These are phyloP conservation scores for Periconia digitata DNA, from an alignment of 2,329 filamentous ascomycete species.

Conservation along the genomic window DNA sequence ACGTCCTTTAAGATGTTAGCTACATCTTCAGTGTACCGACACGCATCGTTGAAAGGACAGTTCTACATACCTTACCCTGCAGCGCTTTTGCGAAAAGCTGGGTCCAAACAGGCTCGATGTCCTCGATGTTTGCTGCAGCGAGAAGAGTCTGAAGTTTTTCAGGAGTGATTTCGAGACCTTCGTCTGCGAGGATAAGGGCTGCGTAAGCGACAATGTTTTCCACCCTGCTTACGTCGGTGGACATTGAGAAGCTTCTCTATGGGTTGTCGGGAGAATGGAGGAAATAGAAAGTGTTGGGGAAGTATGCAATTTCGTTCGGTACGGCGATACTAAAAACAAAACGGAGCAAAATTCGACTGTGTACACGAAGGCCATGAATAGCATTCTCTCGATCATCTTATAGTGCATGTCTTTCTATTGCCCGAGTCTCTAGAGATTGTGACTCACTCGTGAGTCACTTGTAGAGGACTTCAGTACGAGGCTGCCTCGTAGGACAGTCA, in stretches of 20 bases:
- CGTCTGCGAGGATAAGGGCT: constrained; percentile 98
- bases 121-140: constrained; percentile 80
- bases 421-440: neutral
- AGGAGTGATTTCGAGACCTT: constrained; percentile 91
- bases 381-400: neutral
- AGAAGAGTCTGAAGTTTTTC: constrained; percentile 94
- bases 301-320: neutral
- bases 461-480: neutral
- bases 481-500: neutral
- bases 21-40: too few relatives aligned
- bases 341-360: neutral
- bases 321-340: neutral
- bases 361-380: neutral
- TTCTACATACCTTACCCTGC: constrained; percentile 66
- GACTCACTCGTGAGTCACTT: neutral
- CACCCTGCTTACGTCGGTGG: constrained; percentile 11
- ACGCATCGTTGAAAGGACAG: too few relatives aligned
- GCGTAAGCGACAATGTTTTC: constrained; percentile 83
- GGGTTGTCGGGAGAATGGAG: neutral
- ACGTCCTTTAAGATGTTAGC: constrained; percentile 60
- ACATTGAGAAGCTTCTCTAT: constrained; percentile 1
- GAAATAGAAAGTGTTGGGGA: neutral
- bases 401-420: neutral
- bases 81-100: constrained; percentile 95
- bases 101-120: constrained; percentile 98